These are phyloP conservation scores for Microbotryum silenes-acaulis DNA, from an alignment of 1,284 basidiomycete genomes.

Conservation along the genomic window DNA sequence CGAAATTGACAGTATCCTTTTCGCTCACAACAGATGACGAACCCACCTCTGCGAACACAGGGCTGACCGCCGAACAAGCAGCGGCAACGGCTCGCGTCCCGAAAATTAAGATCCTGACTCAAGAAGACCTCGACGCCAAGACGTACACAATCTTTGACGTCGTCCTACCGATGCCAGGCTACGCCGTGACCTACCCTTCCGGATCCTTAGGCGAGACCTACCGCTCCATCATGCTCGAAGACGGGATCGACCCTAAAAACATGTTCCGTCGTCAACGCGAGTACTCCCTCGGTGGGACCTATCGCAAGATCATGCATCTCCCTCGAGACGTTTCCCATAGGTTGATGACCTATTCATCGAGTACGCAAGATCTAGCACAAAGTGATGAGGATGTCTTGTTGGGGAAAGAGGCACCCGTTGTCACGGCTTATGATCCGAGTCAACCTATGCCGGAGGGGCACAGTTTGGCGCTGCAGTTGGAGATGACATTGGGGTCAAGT, in stretches of 20 bases:
- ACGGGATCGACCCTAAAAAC: slow-evolving; percentile 80
- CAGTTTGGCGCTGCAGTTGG: slow-evolving; percentile 75
- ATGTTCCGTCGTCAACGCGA: slow-evolving; percentile 73
- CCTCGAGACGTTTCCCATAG: slow-evolving; percentile 74
- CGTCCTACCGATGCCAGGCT: slow-evolving; percentile 89
- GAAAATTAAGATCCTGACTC: slow-evolving; percentile 66
- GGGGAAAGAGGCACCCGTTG: slow-evolving; percentile 60
- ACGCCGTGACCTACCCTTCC: slow-evolving; percentile 86
- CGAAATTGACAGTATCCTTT: not conserved
- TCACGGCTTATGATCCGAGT: not conserved
- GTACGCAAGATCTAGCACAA: slow-evolving; percentile 80
- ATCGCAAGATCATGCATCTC: slow-evolving; percentile 79
- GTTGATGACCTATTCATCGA: slow-evolving; percentile 81
- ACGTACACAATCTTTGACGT: slow-evolving; percentile 84
- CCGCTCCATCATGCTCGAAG: slow-evolving; percentile 64
- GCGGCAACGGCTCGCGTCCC: slow-evolving; percentile 39
- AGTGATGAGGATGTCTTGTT: slow-evolving; percentile 90
- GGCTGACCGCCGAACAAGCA: slow-evolving; percentile 5
- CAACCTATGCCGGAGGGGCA: slow-evolving; percentile 42
- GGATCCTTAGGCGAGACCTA: slow-evolving; percentile 77
- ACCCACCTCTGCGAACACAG: slow-evolving; percentile 10
- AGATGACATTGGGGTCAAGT: slow-evolving; percentile 69
- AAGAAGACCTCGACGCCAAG: slow-evolving; percentile 58
- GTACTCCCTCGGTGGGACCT: slow-evolving; percentile 58
- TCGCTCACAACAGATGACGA: slow-evolving; percentile 4